These are phyloP conservation scores for Pythium scleroteichum DNA, from an alignment of 352 stramenopile species.

Conservation along the genomic window DNA sequence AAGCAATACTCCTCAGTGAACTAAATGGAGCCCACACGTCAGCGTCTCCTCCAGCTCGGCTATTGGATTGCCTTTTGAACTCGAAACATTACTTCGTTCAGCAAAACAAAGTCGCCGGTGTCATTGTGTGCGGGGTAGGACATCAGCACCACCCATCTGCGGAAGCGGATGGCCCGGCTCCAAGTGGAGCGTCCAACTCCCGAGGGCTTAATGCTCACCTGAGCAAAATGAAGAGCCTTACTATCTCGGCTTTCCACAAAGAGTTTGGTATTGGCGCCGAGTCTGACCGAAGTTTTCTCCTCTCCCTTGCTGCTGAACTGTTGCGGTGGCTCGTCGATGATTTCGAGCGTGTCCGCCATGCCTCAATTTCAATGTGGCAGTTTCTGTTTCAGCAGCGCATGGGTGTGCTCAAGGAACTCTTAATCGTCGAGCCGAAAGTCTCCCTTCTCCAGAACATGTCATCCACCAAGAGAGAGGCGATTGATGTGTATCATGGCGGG, in stretches of 20 bases:
- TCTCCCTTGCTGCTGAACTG: slow-evolving; percentile 56
- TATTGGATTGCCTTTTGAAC: slow-evolving; percentile 47
- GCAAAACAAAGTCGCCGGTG: slow-evolving; percentile 58
- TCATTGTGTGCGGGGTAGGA: slow-evolving; percentile 50
- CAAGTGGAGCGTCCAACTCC: neutral
- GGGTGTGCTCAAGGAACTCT: slow-evolving; percentile 68
- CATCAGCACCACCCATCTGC: slow-evolving; percentile 1
- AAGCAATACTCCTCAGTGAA: slow-evolving; percentile 59
- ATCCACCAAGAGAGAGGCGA: slow-evolving; percentile 65
- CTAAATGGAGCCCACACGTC: slow-evolving; percentile 45
- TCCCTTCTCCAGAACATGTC: slow-evolving; percentile 73
- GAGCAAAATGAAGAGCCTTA: slow-evolving; percentile 52
- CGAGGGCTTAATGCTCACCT: slow-evolving; percentile 35
- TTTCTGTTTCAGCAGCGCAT: slow-evolving; percentile 73
- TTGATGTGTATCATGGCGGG: slow-evolving; percentile 75
- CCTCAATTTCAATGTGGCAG: slow-evolving; percentile 65
- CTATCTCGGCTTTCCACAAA: slow-evolving; percentile 44
- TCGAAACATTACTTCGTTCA: slow-evolving; percentile 65
- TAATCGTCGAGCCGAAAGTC: slow-evolving; percentile 70
- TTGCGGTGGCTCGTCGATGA: slow-evolving; percentile 72
- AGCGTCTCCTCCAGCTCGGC: slow-evolving; percentile 16
- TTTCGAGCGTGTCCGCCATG: slow-evolving; percentile 40
- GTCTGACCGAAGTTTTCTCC: slow-evolving; percentile 70
- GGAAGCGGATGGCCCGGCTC: neutral
- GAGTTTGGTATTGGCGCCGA: slow-evolving; percentile 69